These are phyloP conservation scores for Ogataea nitratoaversa DNA, from an alignment of 805 yeast species.

Conservation along the genomic window DNA sequence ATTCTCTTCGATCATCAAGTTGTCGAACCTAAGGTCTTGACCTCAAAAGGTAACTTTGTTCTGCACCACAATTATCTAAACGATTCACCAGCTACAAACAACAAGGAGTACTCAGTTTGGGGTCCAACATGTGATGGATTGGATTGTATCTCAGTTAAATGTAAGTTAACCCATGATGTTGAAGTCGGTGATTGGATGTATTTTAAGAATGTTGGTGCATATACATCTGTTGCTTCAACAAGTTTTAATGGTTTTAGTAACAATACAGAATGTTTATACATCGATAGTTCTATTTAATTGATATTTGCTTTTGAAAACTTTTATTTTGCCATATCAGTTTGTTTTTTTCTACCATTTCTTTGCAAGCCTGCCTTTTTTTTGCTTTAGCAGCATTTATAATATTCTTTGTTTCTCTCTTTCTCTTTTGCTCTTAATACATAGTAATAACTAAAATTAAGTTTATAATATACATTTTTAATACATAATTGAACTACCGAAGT, in stretches of 20 bases:
- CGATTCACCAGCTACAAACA: slow-evolving; percentile 4
- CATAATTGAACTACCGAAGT: too few species aligned
- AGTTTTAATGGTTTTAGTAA: slow-evolving; percentile 84
- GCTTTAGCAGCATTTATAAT: too few species aligned
- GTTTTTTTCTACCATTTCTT: neutral
- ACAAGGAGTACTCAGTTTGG: slow-evolving; percentile 67
- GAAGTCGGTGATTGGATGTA: slow-evolving; percentile 90
- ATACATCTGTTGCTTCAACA: slow-evolving; percentile 90
- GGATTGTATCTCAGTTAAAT: slow-evolving; percentile 65
- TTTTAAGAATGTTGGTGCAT: slow-evolving; percentile 83
- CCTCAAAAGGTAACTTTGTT: slow-evolving; percentile 41
- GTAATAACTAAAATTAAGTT: too few species aligned
- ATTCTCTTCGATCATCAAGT: slow-evolving; percentile 87
- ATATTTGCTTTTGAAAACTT: neutral
- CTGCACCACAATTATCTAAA: slow-evolving; percentile 17
- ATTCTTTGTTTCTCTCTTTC: too few species aligned
- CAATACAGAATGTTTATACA: slow-evolving; percentile 56
- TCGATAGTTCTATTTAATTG: slow-evolving; percentile 32
- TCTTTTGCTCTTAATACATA: too few species aligned
- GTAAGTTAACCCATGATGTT: slow-evolving; percentile 54
- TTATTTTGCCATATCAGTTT: neutral
- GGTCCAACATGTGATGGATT: slow-evolving; percentile 98
- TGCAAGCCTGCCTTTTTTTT: too few species aligned
- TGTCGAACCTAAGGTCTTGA: slow-evolving; percentile 65
- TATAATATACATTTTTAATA: too few species aligned